phyloP scores from a whole-genome alignment of 495 filamentous ascomycete species.

The Opeltia flavorubescens region DNA sequence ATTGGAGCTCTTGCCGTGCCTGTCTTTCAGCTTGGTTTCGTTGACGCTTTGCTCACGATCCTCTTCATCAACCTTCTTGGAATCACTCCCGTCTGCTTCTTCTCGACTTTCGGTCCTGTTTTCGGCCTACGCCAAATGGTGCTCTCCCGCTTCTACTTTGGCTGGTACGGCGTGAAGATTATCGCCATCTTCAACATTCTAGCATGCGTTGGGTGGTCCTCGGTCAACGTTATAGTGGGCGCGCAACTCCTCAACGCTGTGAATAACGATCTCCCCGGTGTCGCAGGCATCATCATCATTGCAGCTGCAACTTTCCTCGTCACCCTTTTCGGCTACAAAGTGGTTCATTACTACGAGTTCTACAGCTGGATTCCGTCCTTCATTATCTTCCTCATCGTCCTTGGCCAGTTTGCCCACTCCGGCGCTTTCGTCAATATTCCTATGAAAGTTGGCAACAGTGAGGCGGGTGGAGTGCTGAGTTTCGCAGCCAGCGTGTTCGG shows the following conservation, averaged over 20 bases:
- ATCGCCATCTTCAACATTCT: constrained; percentile 65
- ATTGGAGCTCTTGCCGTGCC: constrained; percentile 59
- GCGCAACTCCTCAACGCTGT: constrained; percentile 69
- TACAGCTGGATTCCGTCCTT: constrained; percentile 68
- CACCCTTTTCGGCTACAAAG: constrained; percentile 63
- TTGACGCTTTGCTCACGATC: constrained; percentile 62
- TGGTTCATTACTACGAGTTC: constrained; percentile 69
- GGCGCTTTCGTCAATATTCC: constrained; percentile 58
- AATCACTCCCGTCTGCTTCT: constrained; percentile 61
- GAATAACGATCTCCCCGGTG: constrained; percentile 55
- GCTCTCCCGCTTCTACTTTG: constrained; percentile 71
- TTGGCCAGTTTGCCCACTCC: constrained; percentile 60
- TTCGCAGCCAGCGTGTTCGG: constrained; percentile 64
- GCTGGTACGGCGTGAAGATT: constrained; percentile 56
- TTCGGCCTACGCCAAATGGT: constrained; percentile 82
- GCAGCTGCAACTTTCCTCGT: constrained; percentile 55
- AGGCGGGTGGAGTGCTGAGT: constrained; percentile 52
- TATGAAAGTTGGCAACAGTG: constrained; percentile 44
- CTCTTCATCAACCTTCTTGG: constrained; percentile 70
- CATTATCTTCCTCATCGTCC: constrained; percentile 63
- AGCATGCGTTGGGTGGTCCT: constrained; percentile 64
- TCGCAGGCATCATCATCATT: constrained; percentile 65
- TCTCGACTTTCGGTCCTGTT: constrained; percentile 61
- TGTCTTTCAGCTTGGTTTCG: constrained; percentile 55
- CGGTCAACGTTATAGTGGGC: constrained; percentile 69